A percentile compares a stretch with the other conserved stretches of the same genome.
These are phyloP conservation scores for Penicillium chermesinum DNA, from an alignment of 495 filamentous ascomycete genomes.

Conservation along the genomic window DNA sequence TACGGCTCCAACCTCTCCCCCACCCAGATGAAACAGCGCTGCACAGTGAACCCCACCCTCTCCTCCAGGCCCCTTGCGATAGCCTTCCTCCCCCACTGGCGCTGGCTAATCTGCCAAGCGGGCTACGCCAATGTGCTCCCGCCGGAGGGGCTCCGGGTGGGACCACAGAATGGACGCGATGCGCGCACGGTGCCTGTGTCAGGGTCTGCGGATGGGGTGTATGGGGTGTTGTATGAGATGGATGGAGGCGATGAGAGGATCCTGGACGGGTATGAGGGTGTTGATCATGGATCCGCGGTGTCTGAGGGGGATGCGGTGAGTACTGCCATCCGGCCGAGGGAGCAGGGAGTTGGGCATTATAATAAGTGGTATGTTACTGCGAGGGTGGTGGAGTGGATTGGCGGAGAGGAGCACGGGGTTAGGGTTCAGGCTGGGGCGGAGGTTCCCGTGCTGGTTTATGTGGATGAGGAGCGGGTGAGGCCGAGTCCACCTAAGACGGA, in stretches of 20 bases:
- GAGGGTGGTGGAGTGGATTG: constrained; percentile 30
- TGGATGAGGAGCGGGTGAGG: constrained; percentile 43
- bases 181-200: constrained; percentile 19
- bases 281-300: constrained; percentile 22
- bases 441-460: constrained; percentile 50
- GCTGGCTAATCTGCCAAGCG: constrained; percentile 61
- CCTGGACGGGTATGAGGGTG: constrained; percentile 40
- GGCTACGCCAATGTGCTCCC: constrained; percentile 68
- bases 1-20: constrained; percentile 70
- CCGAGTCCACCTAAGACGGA: constrained; percentile 48
- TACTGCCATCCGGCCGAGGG: constrained; percentile 37
- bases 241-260: constrained; percentile 29
- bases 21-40: constrained; percentile 61
- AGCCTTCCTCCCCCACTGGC: constrained; percentile 46
- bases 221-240: constrained; percentile 59
- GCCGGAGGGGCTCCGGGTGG: constrained; percentile 23
- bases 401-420: constrained; percentile 13
- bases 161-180: constrained; percentile 14
- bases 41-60: constrained; percentile 45
- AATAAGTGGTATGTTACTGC: constrained; percentile 39
- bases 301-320: constrained; percentile 16
- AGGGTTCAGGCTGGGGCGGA: constrained; percentile 7
- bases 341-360: constrained; percentile 34
- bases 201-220: constrained; percentile 36
- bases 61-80: constrained; percentile 46